Conservation (phyloP, 352 stramenopile species). For the Pythium sp. region DNA sequence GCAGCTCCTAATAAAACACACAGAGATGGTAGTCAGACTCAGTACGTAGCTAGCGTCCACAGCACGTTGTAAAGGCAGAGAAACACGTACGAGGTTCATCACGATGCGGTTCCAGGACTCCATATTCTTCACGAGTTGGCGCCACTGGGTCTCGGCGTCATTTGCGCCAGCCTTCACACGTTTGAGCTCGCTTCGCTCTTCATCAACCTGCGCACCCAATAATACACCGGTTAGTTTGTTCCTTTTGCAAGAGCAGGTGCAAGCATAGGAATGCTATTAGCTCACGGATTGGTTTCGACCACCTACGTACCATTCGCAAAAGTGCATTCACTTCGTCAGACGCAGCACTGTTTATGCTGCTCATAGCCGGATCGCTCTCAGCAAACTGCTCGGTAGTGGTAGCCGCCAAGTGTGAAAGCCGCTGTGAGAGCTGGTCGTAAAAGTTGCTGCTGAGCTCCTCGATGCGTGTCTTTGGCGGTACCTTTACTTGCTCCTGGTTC, state of each 20-base stretch:
- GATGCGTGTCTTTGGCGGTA: conserved; percentile 55
- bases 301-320: conserved; percentile 45
- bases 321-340: conserved; percentile 32
- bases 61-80: neutral
- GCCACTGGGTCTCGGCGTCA: conserved; percentile 67
- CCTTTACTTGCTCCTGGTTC: conserved; percentile 59
- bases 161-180: conserved; percentile 14
- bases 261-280: neutral
- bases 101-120: conserved; percentile 85
- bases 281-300: neutral
- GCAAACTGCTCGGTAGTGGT: conserved; percentile 8
- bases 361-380: neutral
- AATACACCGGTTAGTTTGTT: neutral
- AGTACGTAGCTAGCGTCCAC: neutral
- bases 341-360: conserved; percentile 15
- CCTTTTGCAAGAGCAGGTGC: too few species aligned
- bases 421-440: conserved; percentile 54
- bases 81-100: conserved; percentile 59
- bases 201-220: conserved; percentile 3
- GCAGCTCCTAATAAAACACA: neutral
- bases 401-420: conserved; percentile 33
- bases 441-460: conserved; percentile 59
- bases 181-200: conserved; percentile 41
- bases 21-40: neutral
- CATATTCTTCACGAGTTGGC: conserved; percentile 82